A percentile compares a stretch with the other conserved stretches of the same genome.
Conservation (phyloP, 768 basidiomycete species). For the Agaricus bisporus region DNA sequence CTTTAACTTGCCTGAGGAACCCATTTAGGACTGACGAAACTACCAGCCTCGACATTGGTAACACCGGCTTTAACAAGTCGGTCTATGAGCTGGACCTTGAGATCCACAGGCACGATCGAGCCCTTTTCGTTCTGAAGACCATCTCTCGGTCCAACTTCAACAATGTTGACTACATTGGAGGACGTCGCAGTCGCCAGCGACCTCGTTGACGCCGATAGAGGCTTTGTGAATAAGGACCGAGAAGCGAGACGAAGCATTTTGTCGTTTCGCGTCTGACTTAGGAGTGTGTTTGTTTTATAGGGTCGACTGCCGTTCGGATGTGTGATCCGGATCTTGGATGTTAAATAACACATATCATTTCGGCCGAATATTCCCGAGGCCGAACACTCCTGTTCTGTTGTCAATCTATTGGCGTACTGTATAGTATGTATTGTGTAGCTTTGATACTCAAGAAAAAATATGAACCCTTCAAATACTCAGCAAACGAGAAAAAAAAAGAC, state of each 20-base stretch:
- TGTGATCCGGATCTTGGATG: too few relatives aligned
- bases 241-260: constrained; percentile 4
- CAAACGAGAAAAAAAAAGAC: not conserved
- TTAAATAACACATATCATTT: not conserved
- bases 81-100: constrained; percentile 79
- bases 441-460: not conserved
- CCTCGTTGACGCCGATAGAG: not conserved
- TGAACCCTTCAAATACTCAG: not conserved
- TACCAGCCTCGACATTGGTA: constrained; percentile 73
- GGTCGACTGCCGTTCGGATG: not conserved
- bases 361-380: not conserved
- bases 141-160: constrained; percentile 89
- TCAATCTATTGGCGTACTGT: too few relatives aligned
- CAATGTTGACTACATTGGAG: constrained; percentile 51
- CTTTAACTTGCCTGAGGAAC: constrained; percentile 67
- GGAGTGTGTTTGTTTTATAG: not conserved
- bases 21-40: constrained; percentile 92
- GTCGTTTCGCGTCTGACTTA: not conserved
- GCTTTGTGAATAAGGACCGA: not conserved
- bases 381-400: not conserved
- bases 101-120: constrained; percentile 52
- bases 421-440: too few relatives aligned
- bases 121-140: constrained; percentile 87
- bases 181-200: constrained; percentile 14
- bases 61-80: constrained; percentile 64